Conservation (phyloP, 1,139 yeast genomes). For the Taiozyma sp. region DNA sequence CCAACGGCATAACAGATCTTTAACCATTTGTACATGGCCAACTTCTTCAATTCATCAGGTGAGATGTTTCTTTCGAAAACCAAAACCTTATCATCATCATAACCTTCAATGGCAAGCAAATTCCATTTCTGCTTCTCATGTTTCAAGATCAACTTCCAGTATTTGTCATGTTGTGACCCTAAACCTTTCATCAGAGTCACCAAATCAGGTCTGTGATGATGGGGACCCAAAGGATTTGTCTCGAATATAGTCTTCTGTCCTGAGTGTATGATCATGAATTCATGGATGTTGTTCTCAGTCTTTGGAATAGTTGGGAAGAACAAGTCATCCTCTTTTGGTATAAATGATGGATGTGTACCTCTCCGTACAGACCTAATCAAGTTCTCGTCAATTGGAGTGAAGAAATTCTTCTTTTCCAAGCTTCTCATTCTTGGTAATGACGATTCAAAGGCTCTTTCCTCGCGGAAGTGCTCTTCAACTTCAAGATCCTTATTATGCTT, state of each 20-base stretch:
- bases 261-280: slow-evolving; percentile 43
- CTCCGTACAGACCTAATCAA: slow-evolving; percentile 9
- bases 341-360: slow-evolving; percentile 7
- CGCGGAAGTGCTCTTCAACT: slow-evolving; percentile 43
- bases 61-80: slow-evolving; percentile 30
- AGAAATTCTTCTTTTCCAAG: slow-evolving; percentile 43
- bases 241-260: slow-evolving; percentile 36
- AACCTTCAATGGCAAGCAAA: slow-evolving; percentile 38
- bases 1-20: background rate
- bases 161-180: slow-evolving; percentile 27
- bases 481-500: slow-evolving; percentile 35
- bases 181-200: slow-evolving; percentile 41
- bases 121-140: slow-evolving; percentile 41
- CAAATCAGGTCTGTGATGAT: slow-evolving; percentile 38
- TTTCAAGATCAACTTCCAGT: slow-evolving; percentile 29
- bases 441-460: slow-evolving; percentile 47
- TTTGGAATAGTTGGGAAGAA: slow-evolving; percentile 16
- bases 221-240: slow-evolving; percentile 38
- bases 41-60: slow-evolving; percentile 3
- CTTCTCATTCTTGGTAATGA: slow-evolving; percentile 41
- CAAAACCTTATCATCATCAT: slow-evolving; percentile 26
- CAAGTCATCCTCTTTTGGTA: slow-evolving; percentile 12
- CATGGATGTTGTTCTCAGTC: slow-evolving; percentile 21
- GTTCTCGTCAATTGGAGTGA: slow-evolving; percentile 36
- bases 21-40: slow-evolving; percentile 8